Evolutionary conservation across 495 filamentous ascomycete species (phyloP).

Genomic region (Parathielavia hyrcaniae): DNA sequence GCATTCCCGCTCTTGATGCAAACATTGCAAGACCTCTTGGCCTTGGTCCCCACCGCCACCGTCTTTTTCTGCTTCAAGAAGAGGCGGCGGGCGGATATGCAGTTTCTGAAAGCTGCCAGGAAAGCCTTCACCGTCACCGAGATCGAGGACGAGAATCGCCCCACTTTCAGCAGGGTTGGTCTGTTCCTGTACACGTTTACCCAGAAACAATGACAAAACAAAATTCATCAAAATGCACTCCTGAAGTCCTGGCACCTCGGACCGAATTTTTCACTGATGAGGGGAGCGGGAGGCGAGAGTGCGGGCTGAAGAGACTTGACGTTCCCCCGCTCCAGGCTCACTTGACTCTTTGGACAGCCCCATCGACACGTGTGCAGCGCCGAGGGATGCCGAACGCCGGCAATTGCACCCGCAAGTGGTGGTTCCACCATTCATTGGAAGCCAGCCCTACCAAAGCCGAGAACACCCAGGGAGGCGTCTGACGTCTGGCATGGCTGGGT

Average conservation of each 20-base stretch:
- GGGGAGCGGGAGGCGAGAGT: constrained; percentile 3
- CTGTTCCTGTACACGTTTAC: constrained; percentile 60
- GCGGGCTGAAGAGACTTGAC: background rate
- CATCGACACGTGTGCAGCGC: constrained; percentile 7
- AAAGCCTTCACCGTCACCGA: constrained; percentile 60
- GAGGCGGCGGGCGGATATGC: constrained; percentile 67
- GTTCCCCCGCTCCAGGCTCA: background rate
- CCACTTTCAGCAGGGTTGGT: constrained; percentile 53
- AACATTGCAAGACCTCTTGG: constrained; percentile 63
- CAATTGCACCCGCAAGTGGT: background rate
- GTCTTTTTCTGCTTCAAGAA: constrained; percentile 96
- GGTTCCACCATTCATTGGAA: constrained; percentile 4
- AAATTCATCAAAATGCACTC: background rate
- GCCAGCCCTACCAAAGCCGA: constrained; percentile 6
- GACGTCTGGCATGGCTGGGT: no score
- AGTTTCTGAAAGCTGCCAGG: constrained; percentile 61
- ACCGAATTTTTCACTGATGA: background rate
- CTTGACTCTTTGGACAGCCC: background rate
- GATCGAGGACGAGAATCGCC: constrained; percentile 55
- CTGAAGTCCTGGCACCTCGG: constrained; percentile 5
- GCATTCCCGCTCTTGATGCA: constrained; percentile 79
- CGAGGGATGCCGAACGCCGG: constrained; percentile 1
- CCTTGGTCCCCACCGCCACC: constrained; percentile 48
- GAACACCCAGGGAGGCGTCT: background rate
- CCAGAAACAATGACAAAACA: constrained; percentile 31